These are phyloP conservation scores for Xylaria flabelliformis DNA, from an alignment of 495 filamentous ascomycete genomes.

Conservation along the genomic window DNA sequence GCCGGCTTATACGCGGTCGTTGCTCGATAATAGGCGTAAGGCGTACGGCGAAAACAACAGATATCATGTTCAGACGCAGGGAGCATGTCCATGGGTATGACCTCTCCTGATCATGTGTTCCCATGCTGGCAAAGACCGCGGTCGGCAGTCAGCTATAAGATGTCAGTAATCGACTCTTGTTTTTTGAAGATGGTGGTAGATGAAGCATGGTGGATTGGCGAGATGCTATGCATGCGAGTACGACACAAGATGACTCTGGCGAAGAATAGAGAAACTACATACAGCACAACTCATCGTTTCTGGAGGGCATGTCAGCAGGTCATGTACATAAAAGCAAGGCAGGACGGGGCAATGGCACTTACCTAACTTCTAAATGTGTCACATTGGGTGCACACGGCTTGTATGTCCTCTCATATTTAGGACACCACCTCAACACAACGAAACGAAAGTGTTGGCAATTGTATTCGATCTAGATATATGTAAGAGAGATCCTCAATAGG, in stretches of 20 bases:
- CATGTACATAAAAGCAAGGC: background rate
- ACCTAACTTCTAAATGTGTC: conserved; percentile 44
- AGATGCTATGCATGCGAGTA: background rate
- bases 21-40: background rate
- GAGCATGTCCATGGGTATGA: conserved; percentile 35
- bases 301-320: conserved; percentile 20
- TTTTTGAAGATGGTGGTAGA: background rate
- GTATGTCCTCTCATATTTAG: conserved; percentile 40
- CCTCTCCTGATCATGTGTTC: conserved; percentile 42
- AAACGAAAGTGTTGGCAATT: conserved; percentile 43
- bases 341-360: conserved; percentile 14
- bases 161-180: background rate
- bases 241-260: background rate
- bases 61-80: conserved; percentile 30
- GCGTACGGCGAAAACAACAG: background rate
- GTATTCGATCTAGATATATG: conserved; percentile 38
- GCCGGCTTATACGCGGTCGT: background rate
- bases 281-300: conserved; percentile 43
- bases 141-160: conserved; percentile 38
- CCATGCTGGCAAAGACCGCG: conserved; percentile 39
- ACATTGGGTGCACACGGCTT: conserved; percentile 42
- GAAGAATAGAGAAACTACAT: conserved; percentile 28
- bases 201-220: background rate
- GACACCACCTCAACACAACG: conserved; percentile 43
- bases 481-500: background rate